Percentiles rank a stretch among this genome's conserved stretches.
These are phyloP conservation scores for Metarhizium sp. DNA, from an alignment of 2,329 filamentous ascomycete genomes.

Conservation along the genomic window DNA sequence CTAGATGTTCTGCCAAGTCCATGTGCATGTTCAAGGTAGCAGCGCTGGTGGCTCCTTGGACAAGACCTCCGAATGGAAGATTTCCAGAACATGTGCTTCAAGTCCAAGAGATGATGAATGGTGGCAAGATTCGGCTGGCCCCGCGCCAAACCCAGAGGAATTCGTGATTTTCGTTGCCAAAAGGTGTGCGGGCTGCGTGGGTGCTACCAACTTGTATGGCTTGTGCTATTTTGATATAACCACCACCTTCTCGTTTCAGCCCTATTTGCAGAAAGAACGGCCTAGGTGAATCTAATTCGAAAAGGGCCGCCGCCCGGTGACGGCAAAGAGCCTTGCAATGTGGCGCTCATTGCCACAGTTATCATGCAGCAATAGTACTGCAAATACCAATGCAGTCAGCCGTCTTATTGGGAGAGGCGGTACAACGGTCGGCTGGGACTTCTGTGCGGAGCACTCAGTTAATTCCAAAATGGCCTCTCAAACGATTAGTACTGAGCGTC, in stretches of 20 bases:
- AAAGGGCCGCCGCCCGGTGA: neutral
- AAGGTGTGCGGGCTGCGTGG: too few species aligned
- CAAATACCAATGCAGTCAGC: neutral
- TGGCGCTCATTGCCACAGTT: neutral
- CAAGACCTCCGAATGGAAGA: neutral
- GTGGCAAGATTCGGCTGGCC: neutral
- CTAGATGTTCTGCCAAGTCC: neutral
- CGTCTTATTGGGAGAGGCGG: neutral
- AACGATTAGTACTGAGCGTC: too few species aligned
- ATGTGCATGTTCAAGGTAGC: neutral
- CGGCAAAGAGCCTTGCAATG: neutral
- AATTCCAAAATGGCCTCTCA: too few species aligned
- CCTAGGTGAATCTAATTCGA: too few species aligned
- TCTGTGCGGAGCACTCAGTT: too few species aligned
- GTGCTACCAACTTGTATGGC: too few species aligned
- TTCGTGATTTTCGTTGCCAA: too few species aligned
- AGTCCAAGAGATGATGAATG: neutral
- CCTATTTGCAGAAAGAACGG: neutral
- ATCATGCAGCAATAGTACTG: neutral
- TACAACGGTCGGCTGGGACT: neutral
- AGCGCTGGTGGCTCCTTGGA: neutral
- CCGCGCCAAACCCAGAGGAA: too few species aligned
- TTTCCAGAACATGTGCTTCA: neutral
- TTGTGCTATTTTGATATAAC: neutral
- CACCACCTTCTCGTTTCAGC: constrained; percentile 1